A percentile compares a stretch with the other conserved stretches of the same genome.
These are phyloP conservation scores for Termitomyces titanicus DNA, from an alignment of 768 basidiomycete genomes.

Conservation along the genomic window DNA sequence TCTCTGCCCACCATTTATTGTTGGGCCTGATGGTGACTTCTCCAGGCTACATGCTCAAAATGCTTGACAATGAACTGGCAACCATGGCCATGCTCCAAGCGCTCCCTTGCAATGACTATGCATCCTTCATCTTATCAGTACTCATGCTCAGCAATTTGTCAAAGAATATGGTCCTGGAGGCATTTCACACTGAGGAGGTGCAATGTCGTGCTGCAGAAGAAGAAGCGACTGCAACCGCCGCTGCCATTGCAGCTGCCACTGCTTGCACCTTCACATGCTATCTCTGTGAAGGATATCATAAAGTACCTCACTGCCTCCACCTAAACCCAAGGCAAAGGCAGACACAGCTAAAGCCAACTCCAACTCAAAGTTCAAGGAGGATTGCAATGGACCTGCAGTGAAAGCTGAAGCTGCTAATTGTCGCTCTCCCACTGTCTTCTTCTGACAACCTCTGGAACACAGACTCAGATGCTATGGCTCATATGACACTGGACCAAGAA, in stretches of 20 bases:
- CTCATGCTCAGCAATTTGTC: neutral
- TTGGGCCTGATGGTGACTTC: neutral
- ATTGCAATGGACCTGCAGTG: neutral
- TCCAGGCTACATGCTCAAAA: neutral
- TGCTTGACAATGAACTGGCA: neutral
- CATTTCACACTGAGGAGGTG: neutral
- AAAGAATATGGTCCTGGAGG: neutral
- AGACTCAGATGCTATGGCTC: conserved; percentile 5
- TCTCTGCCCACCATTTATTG: neutral
- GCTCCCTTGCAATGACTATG: neutral
- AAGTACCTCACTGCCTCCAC: neutral
- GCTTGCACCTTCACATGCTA: neutral
- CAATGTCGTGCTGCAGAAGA: neutral
- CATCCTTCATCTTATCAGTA: neutral
- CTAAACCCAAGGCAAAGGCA: neutral
- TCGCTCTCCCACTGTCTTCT: neutral
- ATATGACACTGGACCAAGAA: conserved; percentile 1
- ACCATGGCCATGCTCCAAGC: conserved; percentile 4
- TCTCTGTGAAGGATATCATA: neutral
- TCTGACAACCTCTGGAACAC: conserved; percentile 4
- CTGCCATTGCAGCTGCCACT: neutral
- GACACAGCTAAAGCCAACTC: neutral
- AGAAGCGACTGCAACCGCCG: neutral
- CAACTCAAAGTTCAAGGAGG: neutral
- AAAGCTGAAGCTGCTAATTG: neutral